Conservation (phyloP, 805 yeast genomes). For the Candida namnaoensis region DNA sequence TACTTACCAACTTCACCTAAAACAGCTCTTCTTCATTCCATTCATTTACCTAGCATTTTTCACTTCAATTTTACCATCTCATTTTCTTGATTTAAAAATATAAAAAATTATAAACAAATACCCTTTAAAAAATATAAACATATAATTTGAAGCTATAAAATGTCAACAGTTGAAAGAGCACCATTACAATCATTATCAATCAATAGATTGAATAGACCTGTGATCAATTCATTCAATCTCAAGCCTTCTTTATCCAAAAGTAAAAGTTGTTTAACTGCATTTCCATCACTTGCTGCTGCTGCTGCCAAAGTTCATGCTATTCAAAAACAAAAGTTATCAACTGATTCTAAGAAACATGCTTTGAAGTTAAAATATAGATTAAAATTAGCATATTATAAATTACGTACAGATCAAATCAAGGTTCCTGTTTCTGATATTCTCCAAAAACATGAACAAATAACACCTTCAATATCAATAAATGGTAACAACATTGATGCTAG, state of each 20-base stretch:
- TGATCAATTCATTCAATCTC: background rate
- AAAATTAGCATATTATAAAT: constrained; percentile 44
- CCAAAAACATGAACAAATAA: constrained; percentile 4
- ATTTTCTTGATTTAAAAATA: too few species aligned
- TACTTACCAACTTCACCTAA: too few species aligned
- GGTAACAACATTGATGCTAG: too few species aligned
- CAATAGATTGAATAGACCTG: constrained; percentile 6
- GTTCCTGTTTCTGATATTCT: constrained; percentile 23
- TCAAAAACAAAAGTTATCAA: background rate
- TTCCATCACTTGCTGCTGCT: background rate
- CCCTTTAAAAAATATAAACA: background rate
- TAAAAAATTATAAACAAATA: too few species aligned
- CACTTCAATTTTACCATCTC: too few species aligned
- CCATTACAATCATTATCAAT: constrained; percentile 11
- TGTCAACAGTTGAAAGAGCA: constrained; percentile 13
- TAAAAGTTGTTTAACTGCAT: background rate
- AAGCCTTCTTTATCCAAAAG: background rate
- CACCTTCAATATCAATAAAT: background rate
- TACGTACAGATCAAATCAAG: constrained; percentile 35
- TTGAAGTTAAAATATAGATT: constrained; percentile 36
- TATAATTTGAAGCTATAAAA: too few species aligned
- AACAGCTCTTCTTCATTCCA: too few species aligned
- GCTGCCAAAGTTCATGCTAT: background rate
- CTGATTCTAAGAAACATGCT: constrained; percentile 17
- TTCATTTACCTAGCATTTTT: too few species aligned